Conservation (phyloP, 257 asterid genomes). For the Ocimum tenuiflorum region DNA sequence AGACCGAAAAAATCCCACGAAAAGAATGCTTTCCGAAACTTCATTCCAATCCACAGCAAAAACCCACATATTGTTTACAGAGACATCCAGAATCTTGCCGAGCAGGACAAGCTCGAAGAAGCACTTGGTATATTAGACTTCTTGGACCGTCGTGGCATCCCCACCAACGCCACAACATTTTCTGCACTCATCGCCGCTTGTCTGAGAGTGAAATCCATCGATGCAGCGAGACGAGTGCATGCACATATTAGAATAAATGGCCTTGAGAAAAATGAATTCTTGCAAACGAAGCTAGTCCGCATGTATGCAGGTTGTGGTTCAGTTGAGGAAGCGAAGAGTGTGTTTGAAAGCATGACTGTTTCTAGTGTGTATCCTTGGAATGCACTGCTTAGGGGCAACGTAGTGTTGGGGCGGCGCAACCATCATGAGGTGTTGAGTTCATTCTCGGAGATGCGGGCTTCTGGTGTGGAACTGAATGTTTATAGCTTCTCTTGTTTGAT, state of each 20-base stretch:
- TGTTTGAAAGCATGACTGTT: constrained; percentile 56
- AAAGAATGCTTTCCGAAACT: constrained; percentile 41
- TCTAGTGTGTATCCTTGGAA: constrained; percentile 84
- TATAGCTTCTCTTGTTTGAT: constrained; percentile 84
- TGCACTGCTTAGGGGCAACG: constrained; percentile 86
- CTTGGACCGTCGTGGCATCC: constrained; percentile 72
- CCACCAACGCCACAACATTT: constrained; percentile 72
- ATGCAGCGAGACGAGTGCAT: constrained; percentile 56
- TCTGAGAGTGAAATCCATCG: constrained; percentile 40
- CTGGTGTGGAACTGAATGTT: constrained; percentile 70
- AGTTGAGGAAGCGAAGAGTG: constrained; percentile 54
- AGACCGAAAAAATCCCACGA: constrained; percentile 26
- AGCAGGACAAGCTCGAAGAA: constrained; percentile 60
- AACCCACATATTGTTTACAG: constrained; percentile 70
- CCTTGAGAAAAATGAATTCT: constrained; percentile 58
- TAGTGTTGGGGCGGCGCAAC: constrained; percentile 53
- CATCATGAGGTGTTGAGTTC: constrained; percentile 44
- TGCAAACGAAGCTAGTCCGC: constrained; percentile 62
- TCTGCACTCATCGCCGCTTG: constrained; percentile 57
- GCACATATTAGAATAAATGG: constrained; percentile 60
- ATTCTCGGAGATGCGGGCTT: constrained; percentile 57
- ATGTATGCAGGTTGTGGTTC: constrained; percentile 73
- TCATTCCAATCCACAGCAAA: constrained; percentile 47
- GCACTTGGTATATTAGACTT: constrained; percentile 68
- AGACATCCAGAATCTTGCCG: constrained; percentile 63